A percentile compares a stretch with the other conserved stretches of the same genome.
phyloP scores from a whole-genome alignment of 2,329 filamentous ascomycete genomes.

The Lachnellula willkommii region DNA sequence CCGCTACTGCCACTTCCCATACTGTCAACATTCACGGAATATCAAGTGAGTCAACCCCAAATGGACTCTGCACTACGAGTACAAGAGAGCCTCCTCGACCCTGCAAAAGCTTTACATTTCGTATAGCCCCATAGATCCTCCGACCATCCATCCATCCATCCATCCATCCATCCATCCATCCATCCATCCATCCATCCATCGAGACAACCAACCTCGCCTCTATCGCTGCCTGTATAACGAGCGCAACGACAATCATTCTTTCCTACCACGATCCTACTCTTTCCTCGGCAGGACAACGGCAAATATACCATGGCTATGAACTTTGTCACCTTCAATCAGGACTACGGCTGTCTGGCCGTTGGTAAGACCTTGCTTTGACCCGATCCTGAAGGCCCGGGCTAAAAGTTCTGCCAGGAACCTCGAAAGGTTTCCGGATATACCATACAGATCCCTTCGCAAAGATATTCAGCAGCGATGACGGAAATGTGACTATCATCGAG shows the following conservation, averaged over 20 bases:
- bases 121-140: constrained; percentile 4
- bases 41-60: constrained; percentile 1
- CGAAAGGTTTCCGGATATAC: constrained; percentile 92
- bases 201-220: neutral
- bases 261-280: too few species aligned
- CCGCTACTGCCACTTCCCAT: neutral
- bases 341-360: constrained; percentile 94
- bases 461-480: constrained; percentile 89
- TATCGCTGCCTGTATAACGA: neutral
- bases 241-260: too few species aligned
- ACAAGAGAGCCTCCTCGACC: neutral
- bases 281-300: neutral
- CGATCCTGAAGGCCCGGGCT: neutral
- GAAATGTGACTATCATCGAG: constrained; percentile 92
- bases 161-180: too few species aligned
- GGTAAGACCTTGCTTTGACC: constrained; percentile 48
- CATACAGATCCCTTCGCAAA: constrained; percentile 94
- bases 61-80: constrained; percentile 3
- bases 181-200: too few species aligned
- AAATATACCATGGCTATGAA: constrained; percentile 68
- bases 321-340: constrained; percentile 98
- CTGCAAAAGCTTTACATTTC: constrained; percentile 4
- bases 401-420: constrained; percentile 59
- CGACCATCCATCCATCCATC: too few species aligned
- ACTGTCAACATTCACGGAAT: neutral